These are phyloP conservation scores for Choanephora cucurbitarum DNA, from an alignment of 371 early-diverging fungal genomes.

Conservation along the genomic window DNA sequence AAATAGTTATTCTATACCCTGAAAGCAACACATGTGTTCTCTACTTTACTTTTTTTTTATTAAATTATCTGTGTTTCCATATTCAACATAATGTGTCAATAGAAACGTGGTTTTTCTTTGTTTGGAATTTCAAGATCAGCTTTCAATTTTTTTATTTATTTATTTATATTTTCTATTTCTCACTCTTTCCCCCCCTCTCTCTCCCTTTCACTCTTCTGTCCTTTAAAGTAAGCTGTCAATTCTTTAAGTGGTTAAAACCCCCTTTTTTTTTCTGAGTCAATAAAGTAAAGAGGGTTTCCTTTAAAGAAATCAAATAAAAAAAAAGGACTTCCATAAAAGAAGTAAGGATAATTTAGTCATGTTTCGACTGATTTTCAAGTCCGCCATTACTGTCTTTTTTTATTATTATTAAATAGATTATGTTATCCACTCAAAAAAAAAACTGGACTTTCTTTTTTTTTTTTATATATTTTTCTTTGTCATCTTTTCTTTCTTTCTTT, in stretches of 20 bases:
- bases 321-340: too few species aligned
- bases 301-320: not conserved
- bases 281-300: too few species aligned
- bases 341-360: constrained; percentile 8
- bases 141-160: constrained; percentile 1
- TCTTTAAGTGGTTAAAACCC: too few species aligned
- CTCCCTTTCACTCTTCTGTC: too few species aligned
- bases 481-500: constrained; percentile 2
- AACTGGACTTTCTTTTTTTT: constrained; percentile 10
- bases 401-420: not conserved
- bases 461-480: constrained; percentile 10
- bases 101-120: constrained; percentile 4
- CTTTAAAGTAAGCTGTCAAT: too few species aligned
- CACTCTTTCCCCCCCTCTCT: not conserved
- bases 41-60: not conserved
- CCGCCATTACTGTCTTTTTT: constrained; percentile 10
- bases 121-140: constrained; percentile 14
- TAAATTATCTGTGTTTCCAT: constrained; percentile 7
- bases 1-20: not conserved
- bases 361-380: constrained; percentile 10
- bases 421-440: constrained; percentile 8
- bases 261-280: too few species aligned
- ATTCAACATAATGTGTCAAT: not conserved
- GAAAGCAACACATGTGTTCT: not conserved
- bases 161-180: constrained; percentile 1